phyloP scores from a whole-genome alignment of 2,329 filamentous ascomycete species.

The Cercospora beticola region DNA sequence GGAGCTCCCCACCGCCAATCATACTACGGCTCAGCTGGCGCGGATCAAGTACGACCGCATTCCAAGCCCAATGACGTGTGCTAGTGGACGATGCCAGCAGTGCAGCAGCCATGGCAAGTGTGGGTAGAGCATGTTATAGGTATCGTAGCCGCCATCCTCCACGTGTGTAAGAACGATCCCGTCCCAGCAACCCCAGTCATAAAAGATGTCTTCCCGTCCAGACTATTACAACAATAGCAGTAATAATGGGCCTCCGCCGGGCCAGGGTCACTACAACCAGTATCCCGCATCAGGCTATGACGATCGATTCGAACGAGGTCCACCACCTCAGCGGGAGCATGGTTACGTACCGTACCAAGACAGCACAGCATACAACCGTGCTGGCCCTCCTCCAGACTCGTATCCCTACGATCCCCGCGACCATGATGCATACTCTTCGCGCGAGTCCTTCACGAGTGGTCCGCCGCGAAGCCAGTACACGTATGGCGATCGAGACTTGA shows the following conservation, averaged over 20 bases:
- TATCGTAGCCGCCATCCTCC: neutral
- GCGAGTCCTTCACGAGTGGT: conserved; percentile 10
- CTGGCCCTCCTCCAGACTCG: conserved; percentile 1
- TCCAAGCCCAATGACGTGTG: conserved; percentile 11
- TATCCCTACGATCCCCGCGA: conserved; percentile 11
- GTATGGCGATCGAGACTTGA: conserved; percentile 8
- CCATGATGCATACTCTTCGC: conserved; percentile 1
- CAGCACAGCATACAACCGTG: conserved; percentile 5
- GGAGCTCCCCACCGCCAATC: conserved; percentile 7
- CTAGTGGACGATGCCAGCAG: neutral
- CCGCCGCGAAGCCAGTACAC: conserved; percentile 5
- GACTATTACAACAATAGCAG: conserved; percentile 1
- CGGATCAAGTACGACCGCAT: neutral
- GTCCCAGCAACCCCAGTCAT: neutral
- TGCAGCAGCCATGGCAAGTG: neutral
- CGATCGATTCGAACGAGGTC: conserved; percentile 14
- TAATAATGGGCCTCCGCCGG: conserved; percentile 9
- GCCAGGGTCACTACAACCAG: conserved; percentile 16
- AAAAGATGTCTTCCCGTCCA: conserved; percentile 3
- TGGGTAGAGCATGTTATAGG: conserved; percentile 7
- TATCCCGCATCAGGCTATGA: conserved; percentile 17
- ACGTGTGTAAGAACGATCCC: neutral
- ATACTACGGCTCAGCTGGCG: neutral
- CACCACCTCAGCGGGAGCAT: conserved; percentile 9
- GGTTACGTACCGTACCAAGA: conserved; percentile 19